Base-by-base conservation (phyloP, 306 rosid species). In the Gleditsia sinensis region DNA sequence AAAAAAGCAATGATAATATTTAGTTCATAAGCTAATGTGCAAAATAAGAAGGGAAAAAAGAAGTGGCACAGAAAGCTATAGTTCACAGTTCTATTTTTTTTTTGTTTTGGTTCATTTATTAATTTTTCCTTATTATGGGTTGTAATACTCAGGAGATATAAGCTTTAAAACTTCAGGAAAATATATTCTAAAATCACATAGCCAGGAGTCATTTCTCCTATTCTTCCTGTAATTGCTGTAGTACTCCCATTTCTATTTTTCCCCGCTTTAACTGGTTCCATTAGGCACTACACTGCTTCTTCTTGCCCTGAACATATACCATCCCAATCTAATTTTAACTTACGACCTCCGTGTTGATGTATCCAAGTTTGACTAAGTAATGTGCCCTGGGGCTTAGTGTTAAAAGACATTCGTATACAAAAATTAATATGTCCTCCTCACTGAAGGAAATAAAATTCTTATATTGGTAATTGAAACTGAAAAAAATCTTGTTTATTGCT, bases 81-180 rank as follows among this genome's bases (percentile, higher is more conserved):
- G 67, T 43, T 53, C 81, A 78, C 39, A 59, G 13, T 16, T 55
- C 12, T 50, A 39, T 7, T 7, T 10, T 9, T 67, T 36, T 9
- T n/a, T n/a, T n/a, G n/a, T n/a, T n/a, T n/a, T n/a, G n/a, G 36
- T 33, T 61, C 23, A 19, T 27, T 36, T 1, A 58, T 48, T 34
- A 30, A 60, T n/a, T 62, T 69, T 63, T 42, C 57, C 36, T 69
- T 43, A 39, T 58, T 63, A 58, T 53, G 58, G 32, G 27, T 43
- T 43, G 58, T 54, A 55, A 24, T 36, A 37, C 56, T 55, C 17
- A 8, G 66, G 32, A 70, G 25, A 71, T 17, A 46, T 32, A 61
- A 34, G 61, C 65, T 54, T 76, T 73, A 66, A 10, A 71, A 60
- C 49, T 46, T 55, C 40, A 69, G 32, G 37, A 79, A 43, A 75